Evolutionary conservation across 164 flowering plant genomes (phyloP).

Genomic region (Houttuynia cordata): DNA sequence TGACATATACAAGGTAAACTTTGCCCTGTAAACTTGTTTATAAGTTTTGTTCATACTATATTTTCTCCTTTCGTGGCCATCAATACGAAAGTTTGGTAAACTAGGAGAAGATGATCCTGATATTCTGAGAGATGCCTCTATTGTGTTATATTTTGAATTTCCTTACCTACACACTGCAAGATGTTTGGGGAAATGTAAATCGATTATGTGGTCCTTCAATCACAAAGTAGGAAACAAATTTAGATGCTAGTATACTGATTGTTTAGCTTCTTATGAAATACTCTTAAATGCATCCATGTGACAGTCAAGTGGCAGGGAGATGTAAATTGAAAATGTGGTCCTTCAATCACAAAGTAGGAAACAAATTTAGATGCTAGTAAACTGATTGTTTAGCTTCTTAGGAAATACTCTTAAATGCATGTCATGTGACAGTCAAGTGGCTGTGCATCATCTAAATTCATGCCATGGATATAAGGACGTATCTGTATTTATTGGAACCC

Average conservation of each 20-base stretch:
- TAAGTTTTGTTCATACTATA: neutral
- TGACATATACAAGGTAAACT: constrained; percentile 70
- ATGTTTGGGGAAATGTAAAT: too few species aligned
- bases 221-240: neutral
- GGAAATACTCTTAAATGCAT: neutral
- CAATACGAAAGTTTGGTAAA: too few species aligned
- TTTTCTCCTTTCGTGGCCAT: neutral
- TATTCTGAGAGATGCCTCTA: too few species aligned
- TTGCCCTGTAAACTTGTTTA: neutral
- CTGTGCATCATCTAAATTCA: neutral
- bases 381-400: neutral
- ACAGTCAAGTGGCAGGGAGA: neutral
- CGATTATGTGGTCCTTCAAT: too few species aligned
- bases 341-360: too few species aligned
- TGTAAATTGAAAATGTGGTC: too few species aligned
- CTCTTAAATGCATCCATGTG: neutral
- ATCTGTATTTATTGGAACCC: too few species aligned
- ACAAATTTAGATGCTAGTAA: neutral
- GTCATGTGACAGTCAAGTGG: neutral
- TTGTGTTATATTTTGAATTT: too few species aligned
- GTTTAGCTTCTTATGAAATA: neutral
- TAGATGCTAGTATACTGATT: neutral
- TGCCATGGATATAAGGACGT: neutral
- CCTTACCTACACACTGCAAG: too few species aligned
- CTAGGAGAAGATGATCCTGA: too few species aligned